Evolutionary conservation across 2,329 filamentous ascomycete genomes (phyloP), one percentile per base, ranked within the genome.

Genomic region (Colletotrichum neosansevieriae): DNA sequence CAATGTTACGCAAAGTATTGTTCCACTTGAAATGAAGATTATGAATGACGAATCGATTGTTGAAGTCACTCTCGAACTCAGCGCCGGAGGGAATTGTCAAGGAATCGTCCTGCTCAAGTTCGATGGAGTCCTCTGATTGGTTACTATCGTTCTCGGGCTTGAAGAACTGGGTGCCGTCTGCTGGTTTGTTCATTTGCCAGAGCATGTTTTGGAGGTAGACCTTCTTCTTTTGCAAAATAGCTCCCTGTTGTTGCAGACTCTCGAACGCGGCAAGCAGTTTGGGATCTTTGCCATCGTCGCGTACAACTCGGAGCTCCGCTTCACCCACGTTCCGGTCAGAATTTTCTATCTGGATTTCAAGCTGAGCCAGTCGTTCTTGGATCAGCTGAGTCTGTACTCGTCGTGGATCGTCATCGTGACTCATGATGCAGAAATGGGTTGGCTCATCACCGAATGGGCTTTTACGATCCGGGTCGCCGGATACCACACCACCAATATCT

Each of bases 1-100:
- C 96, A 74, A 98, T 98, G 76, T 99, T 98, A 67, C 96, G 90
- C 42, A 99, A 82, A 11, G 94, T 89, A 74, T 99, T 99, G 82
- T 97, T 98, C 96, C 96, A 99, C 79, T 99, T 99, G 65, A 99
- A 83, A 75, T 99, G 96, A 77, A 97, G 88, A 74, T 99, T 99
- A 83, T 99, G 96, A 59, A 99, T 92, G 73, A 98, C 95, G 82
- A 99, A 99, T 2, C 96, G 92, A 76, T 99, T 99, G 77, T 97
- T 96, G 84, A 98, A 99, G 76, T 98, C 94, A 78, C 92, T 97
- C 56, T 93, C 91, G 72, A 95, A 95, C 72, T 98, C 94, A 15
- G 92, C 88, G 3, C 91, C 88, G 1, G 91, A 88, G 3, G 90
- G 89, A 2, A 91, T 86, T 71, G 93, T 90, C 60, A 91, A 82